Percentiles rank a stretch among this genome's conserved stretches.
These are phyloP conservation scores for Debaryomyces robertsiae DNA, from an alignment of 1,139 yeast species.

Conservation along the genomic window DNA sequence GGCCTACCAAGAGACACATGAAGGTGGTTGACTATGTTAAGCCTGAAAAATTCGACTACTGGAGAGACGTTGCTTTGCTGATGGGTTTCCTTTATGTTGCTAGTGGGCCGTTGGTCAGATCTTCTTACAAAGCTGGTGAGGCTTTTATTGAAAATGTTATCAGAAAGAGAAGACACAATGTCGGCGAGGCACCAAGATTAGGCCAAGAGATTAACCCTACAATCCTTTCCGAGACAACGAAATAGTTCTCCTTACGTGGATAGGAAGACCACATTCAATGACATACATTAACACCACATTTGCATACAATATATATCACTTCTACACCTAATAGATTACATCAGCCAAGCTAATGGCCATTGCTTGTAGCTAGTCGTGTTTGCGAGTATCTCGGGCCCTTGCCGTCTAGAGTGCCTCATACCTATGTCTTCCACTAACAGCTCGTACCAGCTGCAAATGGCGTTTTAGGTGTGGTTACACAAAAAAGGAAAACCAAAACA, in stretches of 20 bases:
- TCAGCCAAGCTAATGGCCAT: too few species aligned
- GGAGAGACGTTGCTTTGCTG: slow-evolving; percentile 86
- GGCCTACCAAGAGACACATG: slow-evolving; percentile 98
- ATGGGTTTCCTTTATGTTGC: slow-evolving; percentile 97
- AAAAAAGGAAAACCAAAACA: slow-evolving; percentile 11
- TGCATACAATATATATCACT: too few species aligned
- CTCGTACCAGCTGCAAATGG: slow-evolving; percentile 4
- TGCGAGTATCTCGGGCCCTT: too few species aligned
- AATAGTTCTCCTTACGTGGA: background rate
- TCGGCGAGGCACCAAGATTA: slow-evolving; percentile 47
- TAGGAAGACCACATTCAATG: background rate
- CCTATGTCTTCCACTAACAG: too few species aligned
- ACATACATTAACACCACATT: too few species aligned
- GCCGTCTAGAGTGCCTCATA: too few species aligned
- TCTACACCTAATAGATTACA: too few species aligned
- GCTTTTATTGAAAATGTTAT: slow-evolving; percentile 94
- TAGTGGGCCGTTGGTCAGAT: slow-evolving; percentile 94
- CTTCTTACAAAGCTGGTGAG: slow-evolving; percentile 98
- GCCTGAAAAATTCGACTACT: slow-evolving; percentile 93
- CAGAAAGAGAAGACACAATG: slow-evolving; percentile 65
- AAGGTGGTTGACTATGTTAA: slow-evolving; percentile 93
- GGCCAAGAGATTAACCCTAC: slow-evolving; percentile 27
- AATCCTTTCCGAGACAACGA: slow-evolving; percentile 5
- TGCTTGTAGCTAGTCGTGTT: too few species aligned
- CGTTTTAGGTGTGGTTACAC: slow-evolving; percentile 1